Base-by-base conservation (phyloP, 108 stramenopile species). In the Skeletonema costatum region DNA sequence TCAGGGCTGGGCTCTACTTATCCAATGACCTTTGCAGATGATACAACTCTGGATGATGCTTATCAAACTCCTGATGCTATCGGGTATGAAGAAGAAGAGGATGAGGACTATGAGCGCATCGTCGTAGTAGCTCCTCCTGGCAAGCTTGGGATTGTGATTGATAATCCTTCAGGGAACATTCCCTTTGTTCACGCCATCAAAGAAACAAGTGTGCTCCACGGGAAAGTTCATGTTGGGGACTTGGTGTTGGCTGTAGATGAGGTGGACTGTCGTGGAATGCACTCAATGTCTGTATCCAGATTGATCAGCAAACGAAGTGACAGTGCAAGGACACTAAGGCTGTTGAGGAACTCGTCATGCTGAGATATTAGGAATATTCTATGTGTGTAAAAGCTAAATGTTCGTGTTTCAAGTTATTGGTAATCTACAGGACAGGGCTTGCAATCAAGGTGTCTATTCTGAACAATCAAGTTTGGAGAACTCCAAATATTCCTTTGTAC, bases 121-220 rank as follows among this genome's bases (percentile, higher is more conserved):
- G 70, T 68, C 13, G 81, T 85, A 25, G 77, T 82, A 13, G 81
- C 81, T 30, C 85, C 85, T 2, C 46, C 74, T 50, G 95, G 95
- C 32, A 92, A 90, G 67, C 76, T 96, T 48, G 95, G 95, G 3
- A 89, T 96, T 78, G 95, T 96, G 8, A 90, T 96, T 72, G 93
- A 96, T 50, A 94, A 93, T 35, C 92, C 93, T 14, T 82, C 82
- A 32, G 89, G 88, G 8, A 87, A 85, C 17, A 73, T 89, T 8
- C 95, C 95, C 0, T 66, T 93, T 4, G 95, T 96, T 33, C 90
- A 93, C 64, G 93, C 92, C 8, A 93, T 96, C 68, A 93, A 94
- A 73, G 89, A 91, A 17, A 83, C 89, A 25, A 90, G 89, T 71
- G 82, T 91, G 5, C 70, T 96, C 71, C 65, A 86, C 12, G 90